Base-by-base conservation (phyloP, 2,329 filamentous ascomycete genomes). In the Podosphaera fusca region DNA sequence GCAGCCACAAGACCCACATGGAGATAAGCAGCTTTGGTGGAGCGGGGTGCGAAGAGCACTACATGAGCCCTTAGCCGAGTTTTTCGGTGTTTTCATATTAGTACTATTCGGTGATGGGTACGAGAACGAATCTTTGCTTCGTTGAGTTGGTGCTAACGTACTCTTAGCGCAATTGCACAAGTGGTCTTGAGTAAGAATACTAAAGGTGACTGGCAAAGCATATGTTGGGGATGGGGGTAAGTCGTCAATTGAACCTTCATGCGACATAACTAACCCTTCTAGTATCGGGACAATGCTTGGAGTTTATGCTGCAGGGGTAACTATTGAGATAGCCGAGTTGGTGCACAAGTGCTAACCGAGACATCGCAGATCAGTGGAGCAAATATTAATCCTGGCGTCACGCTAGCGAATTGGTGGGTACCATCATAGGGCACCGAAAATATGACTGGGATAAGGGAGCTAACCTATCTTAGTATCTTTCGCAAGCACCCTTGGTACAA, bases 311-410 rank as follows among this genome's bases (percentile, higher is more conserved):
- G 72, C 73, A 12, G 77, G 77, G 56, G 78, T 82, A 35, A 47
- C 21, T 35, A 6, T 14, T 45, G 29, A 57, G 14, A 42, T 42
- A 38, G 35, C 1, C 35, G 35, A 38, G 35, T 38, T 38, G 5
- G 35, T 38, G 5, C 6, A 35, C 29, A 51, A n/a, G 33, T 30
- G n/a, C 58, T 60, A 58, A 62, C 54, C 53, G 10, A 40, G 7
- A 12, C 14, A 34, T 4, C n/a, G 34, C 35, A 63, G 61, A 50
- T 60, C 54, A 60, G 58, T 35, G 82, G 82, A 12, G 80, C 78
- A 1, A 82, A 85, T 63, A 72, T 87, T 62, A 84, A 83, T 64
- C 81, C 84, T 0, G 83, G 81, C 10, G 78, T 87, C 7, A 86
- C 82, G 1, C 74, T 87, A 31, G 74, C 79, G 58, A 84, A 81